Evolutionary conservation across 768 basidiomycete species (phyloP), one percentile per base, ranked within the genome.

Genomic region (Podaxis sp.): DNA sequence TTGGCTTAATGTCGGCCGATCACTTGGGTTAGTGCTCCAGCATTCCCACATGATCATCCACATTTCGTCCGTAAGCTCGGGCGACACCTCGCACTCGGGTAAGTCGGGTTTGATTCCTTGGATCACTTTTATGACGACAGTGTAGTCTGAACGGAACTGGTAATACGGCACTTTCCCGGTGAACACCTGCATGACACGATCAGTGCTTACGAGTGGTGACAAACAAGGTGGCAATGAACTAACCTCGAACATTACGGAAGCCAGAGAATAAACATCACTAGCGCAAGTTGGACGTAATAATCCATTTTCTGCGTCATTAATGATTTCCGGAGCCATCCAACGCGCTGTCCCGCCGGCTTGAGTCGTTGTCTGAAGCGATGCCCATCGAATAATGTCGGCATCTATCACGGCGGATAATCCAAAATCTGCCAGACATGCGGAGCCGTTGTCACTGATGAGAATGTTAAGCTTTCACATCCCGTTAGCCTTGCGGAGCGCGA

Each of bases 361-460:
- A 33, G 26, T 17, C n/a, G n/a, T 13, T 11, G 56, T 50, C 44
- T 44, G 28, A 41, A 33, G 30, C 10, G 30, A 33, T 2, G 8
- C 30, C 30, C 30, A 33, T 8, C 30, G 30, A 8, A 33, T 33
- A 33, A 33, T 33, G 30, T 30, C 30, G 20, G 30, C 12, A 28
- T 30, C 10, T 4, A 41, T 20, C 3, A 59, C 37, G 2, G 22
- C 17, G 4, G 70, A 68, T 1, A 71, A 56, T 5, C 70, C 69
- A 38, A 71, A 70, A 54, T 69, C 70, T 2, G 65, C 66, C 4
- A 71, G 48, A 33, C 64, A 65, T 7, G 68, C 68, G 28, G 60
- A 49, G n/a, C 68, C 70, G 7, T 57, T 58, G 13, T 24, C 26
- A 10, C 61, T 53, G 8, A 71, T 52, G 36, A 71, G 63, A 38